A percentile compares a stretch with the other conserved stretches of the same genome.
phyloP scores from a whole-genome alignment of 768 basidiomycete species.

The Tricholoma terreum region DNA sequence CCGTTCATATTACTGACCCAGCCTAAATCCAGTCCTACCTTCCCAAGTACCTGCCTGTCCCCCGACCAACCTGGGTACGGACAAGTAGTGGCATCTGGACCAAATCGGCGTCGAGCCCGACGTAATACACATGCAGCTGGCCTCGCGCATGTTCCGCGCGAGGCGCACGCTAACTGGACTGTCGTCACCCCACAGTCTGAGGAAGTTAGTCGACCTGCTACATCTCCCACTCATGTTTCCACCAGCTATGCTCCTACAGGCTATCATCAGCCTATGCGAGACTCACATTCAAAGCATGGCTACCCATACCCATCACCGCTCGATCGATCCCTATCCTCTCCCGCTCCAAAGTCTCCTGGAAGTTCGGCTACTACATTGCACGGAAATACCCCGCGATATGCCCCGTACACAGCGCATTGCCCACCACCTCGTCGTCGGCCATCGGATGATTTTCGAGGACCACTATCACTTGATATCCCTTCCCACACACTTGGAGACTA shows the following conservation, averaged over 20 bases:
- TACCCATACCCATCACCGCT: constrained; percentile 11
- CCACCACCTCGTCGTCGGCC: constrained; percentile 24
- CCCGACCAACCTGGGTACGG: constrained; percentile 87
- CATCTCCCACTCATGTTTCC: constrained; percentile 2
- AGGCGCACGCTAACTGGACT: constrained; percentile 41
- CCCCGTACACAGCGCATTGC: constrained; percentile 23
- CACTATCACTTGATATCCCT: constrained; percentile 33
- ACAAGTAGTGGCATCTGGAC: constrained; percentile 65
- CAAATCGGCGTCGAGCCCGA: constrained; percentile 59
- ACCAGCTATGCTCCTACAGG: constrained; percentile 7
- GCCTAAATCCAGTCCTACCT: constrained; percentile 58
- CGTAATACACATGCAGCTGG: constrained; percentile 42
- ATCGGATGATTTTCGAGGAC: constrained; percentile 15
- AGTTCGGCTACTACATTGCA: constrained; percentile 9
- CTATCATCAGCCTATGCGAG: constrained; percentile 12
- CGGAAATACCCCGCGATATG: constrained; percentile 18
- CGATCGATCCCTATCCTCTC: neutral
- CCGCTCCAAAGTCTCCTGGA: constrained; percentile 6
- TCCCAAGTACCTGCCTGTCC: constrained; percentile 78
- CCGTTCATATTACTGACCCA: constrained; percentile 8
- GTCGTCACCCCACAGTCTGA: constrained; percentile 36
- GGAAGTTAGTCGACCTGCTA: constrained; percentile 5
- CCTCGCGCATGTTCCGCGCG: constrained; percentile 15
- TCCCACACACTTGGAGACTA: constrained; percentile 21
- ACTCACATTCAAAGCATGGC: constrained; percentile 10